A percentile compares a stretch with the other conserved stretches of the same genome.
phyloP scores from a whole-genome alignment of 495 filamentous ascomycete genomes.

The Parachaetomium inaequale region DNA sequence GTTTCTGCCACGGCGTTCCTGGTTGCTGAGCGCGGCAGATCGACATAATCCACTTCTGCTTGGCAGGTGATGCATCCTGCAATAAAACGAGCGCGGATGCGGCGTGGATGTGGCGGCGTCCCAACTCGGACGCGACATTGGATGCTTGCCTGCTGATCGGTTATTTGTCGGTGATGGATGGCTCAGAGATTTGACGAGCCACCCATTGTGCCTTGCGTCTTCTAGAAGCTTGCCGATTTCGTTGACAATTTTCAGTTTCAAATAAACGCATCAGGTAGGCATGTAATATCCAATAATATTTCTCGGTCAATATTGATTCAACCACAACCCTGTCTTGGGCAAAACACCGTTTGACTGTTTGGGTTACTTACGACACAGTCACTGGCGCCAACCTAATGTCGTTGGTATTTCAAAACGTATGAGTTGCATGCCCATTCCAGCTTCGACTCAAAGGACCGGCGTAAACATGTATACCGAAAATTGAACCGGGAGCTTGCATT shows the following conservation, averaged over 20 bases:
- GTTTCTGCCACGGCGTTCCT: neutral
- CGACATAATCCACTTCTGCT: constrained; percentile 6
- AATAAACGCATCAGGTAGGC: too few relatives aligned
- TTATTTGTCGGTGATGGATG: neutral
- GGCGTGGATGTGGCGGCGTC: neutral
- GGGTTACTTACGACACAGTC: too few relatives aligned
- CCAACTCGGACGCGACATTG: neutral
- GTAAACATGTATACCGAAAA: too few relatives aligned
- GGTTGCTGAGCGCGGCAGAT: constrained; percentile 13
- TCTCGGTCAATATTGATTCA: too few relatives aligned
- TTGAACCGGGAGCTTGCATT: too few relatives aligned
- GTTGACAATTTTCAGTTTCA: neutral
- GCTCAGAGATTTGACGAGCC: neutral
- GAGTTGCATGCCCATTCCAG: too few relatives aligned
- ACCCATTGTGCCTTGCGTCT: neutral
- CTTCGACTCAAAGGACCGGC: too few relatives aligned
- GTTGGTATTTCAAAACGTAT: too few relatives aligned
- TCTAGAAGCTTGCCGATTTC: neutral
- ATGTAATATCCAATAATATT: too few relatives aligned
- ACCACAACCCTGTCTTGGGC: too few relatives aligned
- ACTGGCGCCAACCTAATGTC: too few relatives aligned
- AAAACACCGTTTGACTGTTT: too few relatives aligned
- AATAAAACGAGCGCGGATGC: neutral
- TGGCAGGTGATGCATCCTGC: neutral
- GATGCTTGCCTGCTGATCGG: neutral